Percentiles rank a stretch among this genome's conserved stretches.
Evolutionary conservation across 2,329 filamentous ascomycete species (phyloP).

Genomic region (Xylariaceae sp.): DNA sequence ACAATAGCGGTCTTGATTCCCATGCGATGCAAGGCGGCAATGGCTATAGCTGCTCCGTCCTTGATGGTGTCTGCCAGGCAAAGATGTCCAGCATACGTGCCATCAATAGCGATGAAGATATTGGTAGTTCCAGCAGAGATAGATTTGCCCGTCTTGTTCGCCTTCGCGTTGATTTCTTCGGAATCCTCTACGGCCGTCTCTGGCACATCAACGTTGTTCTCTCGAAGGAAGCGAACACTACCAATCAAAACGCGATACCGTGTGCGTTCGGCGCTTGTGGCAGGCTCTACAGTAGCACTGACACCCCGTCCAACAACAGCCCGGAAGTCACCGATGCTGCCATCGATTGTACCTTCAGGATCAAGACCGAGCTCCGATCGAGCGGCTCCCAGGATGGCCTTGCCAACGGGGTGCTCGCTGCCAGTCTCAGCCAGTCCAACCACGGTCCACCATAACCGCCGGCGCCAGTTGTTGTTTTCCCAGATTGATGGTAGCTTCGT

Average conservation of each 20-base stretch:
- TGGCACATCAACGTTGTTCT: slow-evolving; percentile 63
- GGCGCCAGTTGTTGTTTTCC: slow-evolving; percentile 62
- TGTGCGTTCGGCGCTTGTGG: slow-evolving; percentile 58
- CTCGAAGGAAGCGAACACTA: slow-evolving; percentile 70
- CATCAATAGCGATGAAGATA: slow-evolving; percentile 87
- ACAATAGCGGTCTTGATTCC: slow-evolving; percentile 85
- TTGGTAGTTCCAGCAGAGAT: slow-evolving; percentile 68
- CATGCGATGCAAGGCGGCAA: slow-evolving; percentile 78
- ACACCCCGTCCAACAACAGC: slow-evolving; percentile 81
- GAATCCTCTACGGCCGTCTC: slow-evolving; percentile 58
- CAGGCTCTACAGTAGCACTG: slow-evolving; percentile 73
- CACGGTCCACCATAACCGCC: slow-evolving; percentile 88
- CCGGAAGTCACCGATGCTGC: slow-evolving; percentile 78
- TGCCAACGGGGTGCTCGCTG: slow-evolving; percentile 94
- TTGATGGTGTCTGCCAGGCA: slow-evolving; percentile 89
- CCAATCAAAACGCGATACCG: slow-evolving; percentile 79
- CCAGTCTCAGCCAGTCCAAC: slow-evolving; percentile 93
- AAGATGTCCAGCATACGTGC: slow-evolving; percentile 72
- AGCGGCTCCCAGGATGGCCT: slow-evolving; percentile 71
- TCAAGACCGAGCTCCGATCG: slow-evolving; percentile 70
- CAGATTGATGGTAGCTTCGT: slow-evolving; percentile 62
- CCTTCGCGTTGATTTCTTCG: slow-evolving; percentile 50
- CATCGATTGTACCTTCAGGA: slow-evolving; percentile 69
- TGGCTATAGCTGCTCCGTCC: slow-evolving; percentile 71
- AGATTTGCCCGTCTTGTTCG: slow-evolving; percentile 30